Evolutionary conservation across 306 rosid genomes (phyloP).

Genomic region (Psophocarpus tetragonolobus): DNA sequence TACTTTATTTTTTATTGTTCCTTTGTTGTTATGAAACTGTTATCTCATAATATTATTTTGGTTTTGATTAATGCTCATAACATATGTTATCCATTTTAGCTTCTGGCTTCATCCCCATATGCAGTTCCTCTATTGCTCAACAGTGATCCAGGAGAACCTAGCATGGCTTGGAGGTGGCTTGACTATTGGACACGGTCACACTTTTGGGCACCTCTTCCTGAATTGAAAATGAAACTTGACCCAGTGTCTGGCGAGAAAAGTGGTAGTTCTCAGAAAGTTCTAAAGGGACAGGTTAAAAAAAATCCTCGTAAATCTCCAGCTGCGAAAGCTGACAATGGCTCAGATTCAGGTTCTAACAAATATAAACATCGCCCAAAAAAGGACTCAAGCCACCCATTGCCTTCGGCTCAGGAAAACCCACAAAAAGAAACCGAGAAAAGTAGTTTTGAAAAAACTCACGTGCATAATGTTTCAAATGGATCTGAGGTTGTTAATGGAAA

Average conservation of each 20-base stretch:
- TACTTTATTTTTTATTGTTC: not conserved
- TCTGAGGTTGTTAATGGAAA: constrained; percentile 45
- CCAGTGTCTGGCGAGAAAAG: constrained; percentile 32
- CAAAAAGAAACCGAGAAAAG: constrained; percentile 46
- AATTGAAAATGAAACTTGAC: constrained; percentile 24
- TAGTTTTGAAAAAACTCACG: constrained; percentile 34
- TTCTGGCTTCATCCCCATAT: constrained; percentile 50
- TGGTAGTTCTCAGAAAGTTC: constrained; percentile 32
- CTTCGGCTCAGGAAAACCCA: constrained; percentile 44
- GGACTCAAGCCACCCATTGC: constrained; percentile 31
- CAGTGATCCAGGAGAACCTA: constrained; percentile 42
- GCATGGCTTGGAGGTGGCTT: constrained; percentile 49
- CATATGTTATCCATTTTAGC: constrained; percentile 39
- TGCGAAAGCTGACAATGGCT: constrained; percentile 34
- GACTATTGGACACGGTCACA: constrained; percentile 54
- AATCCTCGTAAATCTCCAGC: constrained; percentile 40
- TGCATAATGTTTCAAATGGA: constrained; percentile 36
- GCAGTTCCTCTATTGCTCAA: constrained; percentile 42
- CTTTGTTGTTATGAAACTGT: constrained; percentile 15
- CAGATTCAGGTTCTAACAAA: constrained; percentile 37
- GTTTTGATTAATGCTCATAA: constrained; percentile 20
- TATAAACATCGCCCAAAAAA: constrained; percentile 39
- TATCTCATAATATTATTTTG: not conserved
- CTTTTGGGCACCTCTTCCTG: constrained; percentile 53
- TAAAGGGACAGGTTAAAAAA: constrained; percentile 44